Evolutionary conservation across 176 grass and related monocot species (phyloP).

Genomic region (Aegilops speltoides): DNA sequence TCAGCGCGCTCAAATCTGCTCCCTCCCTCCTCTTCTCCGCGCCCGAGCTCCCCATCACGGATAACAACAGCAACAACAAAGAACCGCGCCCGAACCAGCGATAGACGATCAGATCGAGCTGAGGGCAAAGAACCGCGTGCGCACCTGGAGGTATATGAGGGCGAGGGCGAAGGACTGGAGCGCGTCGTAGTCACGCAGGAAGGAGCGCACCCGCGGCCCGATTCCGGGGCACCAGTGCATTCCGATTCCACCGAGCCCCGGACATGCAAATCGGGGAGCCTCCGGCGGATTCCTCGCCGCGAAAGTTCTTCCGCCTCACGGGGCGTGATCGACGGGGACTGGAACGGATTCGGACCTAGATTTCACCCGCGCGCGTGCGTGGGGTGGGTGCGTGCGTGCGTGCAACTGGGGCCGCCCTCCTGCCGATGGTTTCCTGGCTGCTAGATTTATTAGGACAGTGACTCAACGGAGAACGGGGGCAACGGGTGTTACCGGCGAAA

Average conservation of each 20-base stretch:
- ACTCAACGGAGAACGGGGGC: too few relatives aligned
- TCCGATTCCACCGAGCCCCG: slow-evolving; percentile 30
- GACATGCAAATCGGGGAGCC: slow-evolving; percentile 6
- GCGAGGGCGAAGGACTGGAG: slow-evolving; percentile 80
- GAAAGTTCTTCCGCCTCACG: background rate
- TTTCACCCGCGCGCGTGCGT: background rate
- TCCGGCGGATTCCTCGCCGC: background rate
- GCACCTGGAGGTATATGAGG: slow-evolving; percentile 93
- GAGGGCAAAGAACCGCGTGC: background rate
- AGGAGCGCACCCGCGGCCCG: slow-evolving; percentile 75
- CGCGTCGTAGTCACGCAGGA: slow-evolving; percentile 88
- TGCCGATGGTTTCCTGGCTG: background rate
- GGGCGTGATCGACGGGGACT: background rate
- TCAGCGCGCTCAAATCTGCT: background rate
- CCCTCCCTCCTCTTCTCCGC: background rate
- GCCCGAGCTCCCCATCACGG: background rate
- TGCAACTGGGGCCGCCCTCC: background rate
- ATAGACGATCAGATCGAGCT: slow-evolving; percentile 25
- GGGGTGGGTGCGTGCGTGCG: background rate
- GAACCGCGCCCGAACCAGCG: background rate
- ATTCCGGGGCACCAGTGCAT: slow-evolving; percentile 65
- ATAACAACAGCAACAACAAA: background rate
- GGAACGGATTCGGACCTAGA: background rate
- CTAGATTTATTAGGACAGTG: background rate
- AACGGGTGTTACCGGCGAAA: too few relatives aligned